Evolutionary conservation across 257 asterid species (phyloP).

Genomic region (Misopates orontium): DNA sequence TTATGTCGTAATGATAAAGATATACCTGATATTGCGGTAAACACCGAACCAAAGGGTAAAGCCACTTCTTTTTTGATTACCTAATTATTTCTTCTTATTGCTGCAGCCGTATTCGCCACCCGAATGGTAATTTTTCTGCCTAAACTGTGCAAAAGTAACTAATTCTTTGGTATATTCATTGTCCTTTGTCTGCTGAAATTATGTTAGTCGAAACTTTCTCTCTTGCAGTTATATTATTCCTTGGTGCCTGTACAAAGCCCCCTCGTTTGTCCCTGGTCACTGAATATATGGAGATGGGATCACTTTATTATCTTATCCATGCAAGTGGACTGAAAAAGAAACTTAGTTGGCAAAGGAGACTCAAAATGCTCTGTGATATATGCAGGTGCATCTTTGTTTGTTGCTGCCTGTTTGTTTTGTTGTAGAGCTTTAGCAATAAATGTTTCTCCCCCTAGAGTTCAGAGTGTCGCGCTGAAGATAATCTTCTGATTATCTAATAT

Average conservation of each 20-base stretch:
- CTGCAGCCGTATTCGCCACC: conserved; percentile 94
- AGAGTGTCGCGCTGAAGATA: too few relatives aligned
- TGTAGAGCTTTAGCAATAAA: conserved; percentile 10
- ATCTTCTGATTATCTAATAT: background rate
- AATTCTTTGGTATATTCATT: conserved; percentile 8
- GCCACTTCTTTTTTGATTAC: conserved; percentile 24
- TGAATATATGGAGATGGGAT: conserved; percentile 94
- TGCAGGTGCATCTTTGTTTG: conserved; percentile 59
- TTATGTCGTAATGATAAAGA: background rate
- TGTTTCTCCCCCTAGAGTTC: background rate
- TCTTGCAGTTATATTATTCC: conserved; percentile 78
- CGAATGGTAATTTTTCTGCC: conserved; percentile 69
- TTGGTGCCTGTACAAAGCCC: conserved; percentile 90
- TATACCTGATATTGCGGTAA: background rate
- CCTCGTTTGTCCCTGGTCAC: conserved; percentile 87
- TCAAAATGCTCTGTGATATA: conserved; percentile 83
- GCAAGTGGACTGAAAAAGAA: conserved; percentile 80
- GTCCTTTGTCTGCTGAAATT: conserved; percentile 13
- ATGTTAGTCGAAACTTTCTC: conserved; percentile 23
- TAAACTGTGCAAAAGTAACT: conserved; percentile 14
- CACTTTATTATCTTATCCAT: conserved; percentile 81
- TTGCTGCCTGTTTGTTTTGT: conserved; percentile 12
- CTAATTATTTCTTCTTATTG: conserved; percentile 35
- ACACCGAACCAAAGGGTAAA: conserved; percentile 17
- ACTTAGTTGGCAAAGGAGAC: conserved; percentile 85